Conservation (phyloP, 2,329 filamentous ascomycete genomes). For the Botrytis galanthina region DNA sequence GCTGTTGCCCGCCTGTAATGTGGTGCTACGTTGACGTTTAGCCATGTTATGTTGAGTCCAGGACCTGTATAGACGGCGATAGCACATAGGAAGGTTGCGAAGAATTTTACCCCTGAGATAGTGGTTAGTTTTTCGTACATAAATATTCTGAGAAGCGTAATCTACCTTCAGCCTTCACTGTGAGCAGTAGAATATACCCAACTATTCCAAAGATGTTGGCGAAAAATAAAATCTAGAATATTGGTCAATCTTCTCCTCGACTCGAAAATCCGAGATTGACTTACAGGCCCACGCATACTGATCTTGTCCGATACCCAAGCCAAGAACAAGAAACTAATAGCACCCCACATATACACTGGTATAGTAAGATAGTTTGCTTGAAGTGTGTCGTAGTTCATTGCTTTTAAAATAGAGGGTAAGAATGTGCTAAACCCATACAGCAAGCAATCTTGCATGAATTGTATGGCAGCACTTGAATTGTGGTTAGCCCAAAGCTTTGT, state of each 20-base stretch:
- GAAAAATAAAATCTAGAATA: conserved; percentile 38
- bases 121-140: neutral
- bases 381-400: conserved; percentile 51
- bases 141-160: too few species aligned
- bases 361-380: conserved; percentile 54
- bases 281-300: conserved; percentile 24
- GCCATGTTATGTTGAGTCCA: conserved; percentile 49
- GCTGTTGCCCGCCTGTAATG: conserved; percentile 48
- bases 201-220: conserved; percentile 47
- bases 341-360: conserved; percentile 54
- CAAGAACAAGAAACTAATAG: conserved; percentile 45
- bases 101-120: conserved; percentile 41
- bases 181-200: conserved; percentile 50
- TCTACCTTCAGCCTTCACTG: conserved; percentile 44
- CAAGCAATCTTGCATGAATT: conserved; percentile 27
- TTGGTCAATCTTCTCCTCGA: neutral
- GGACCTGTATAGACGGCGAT: conserved; percentile 48
- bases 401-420: conserved; percentile 53
- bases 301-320: conserved; percentile 48
- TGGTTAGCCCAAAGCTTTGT: neutral
- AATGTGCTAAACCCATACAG: conserved; percentile 58
- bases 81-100: conserved; percentile 49
- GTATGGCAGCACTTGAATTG: conserved; percentile 37
- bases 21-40: conserved; percentile 47
- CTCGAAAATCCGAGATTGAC: neutral